Evolutionary conservation across 176 grass and related monocot species (phyloP).

Genomic region (Oryza rufipogon): DNA sequence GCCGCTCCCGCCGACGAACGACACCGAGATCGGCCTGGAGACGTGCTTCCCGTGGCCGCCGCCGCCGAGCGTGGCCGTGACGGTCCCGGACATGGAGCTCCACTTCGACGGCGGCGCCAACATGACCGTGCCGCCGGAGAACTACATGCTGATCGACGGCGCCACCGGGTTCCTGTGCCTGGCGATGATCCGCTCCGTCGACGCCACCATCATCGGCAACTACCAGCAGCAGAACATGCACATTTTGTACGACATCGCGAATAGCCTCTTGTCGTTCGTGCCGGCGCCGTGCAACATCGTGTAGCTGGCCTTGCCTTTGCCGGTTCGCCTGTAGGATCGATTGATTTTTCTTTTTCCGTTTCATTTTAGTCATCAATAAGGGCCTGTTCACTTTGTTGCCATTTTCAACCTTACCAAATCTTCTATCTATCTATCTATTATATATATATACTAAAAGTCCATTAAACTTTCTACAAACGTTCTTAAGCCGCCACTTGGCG

Average conservation of each 20-base stretch:
- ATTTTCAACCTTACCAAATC: too few relatives aligned
- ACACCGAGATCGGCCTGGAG: slow-evolving; percentile 20
- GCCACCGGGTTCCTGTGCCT: slow-evolving; percentile 11
- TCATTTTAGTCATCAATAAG: too few relatives aligned
- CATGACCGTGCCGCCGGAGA: slow-evolving; percentile 16
- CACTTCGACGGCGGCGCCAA: slow-evolving; percentile 7
- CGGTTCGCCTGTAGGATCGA: too few relatives aligned
- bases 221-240: slow-evolving; percentile 24
- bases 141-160: slow-evolving; percentile 24
- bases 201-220: slow-evolving; percentile 19
- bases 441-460: too few relatives aligned
- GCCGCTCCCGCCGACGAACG: background rate
- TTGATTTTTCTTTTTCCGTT: background rate
- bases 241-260: background rate
- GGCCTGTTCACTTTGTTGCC: too few relatives aligned
- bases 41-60: slow-evolving; percentile 33
- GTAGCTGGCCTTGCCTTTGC: too few relatives aligned
- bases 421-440: too few relatives aligned
- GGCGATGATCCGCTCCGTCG: background rate
- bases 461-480: too few relatives aligned
- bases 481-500: too few relatives aligned
- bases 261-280: slow-evolving; percentile 25
- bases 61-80: background rate
- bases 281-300: slow-evolving; percentile 12
- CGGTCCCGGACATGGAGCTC: background rate